Percentiles rank a stretch among this genome's conserved stretches.
phyloP scores from a whole-genome alignment of 2,329 filamentous ascomycete genomes.

The Sporothrix euskadiensis region DNA sequence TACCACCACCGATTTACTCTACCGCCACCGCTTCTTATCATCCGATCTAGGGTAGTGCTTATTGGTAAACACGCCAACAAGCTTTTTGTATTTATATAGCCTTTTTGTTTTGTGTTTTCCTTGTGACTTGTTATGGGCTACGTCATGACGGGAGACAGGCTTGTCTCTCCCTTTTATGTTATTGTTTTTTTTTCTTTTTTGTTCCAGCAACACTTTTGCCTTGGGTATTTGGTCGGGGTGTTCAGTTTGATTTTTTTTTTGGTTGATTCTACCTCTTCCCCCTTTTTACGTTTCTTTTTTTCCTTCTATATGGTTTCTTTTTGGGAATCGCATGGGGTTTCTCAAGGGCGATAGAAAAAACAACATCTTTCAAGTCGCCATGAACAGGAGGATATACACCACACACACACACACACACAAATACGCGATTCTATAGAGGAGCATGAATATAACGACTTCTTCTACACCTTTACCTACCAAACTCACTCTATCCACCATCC shows the following conservation, averaged over 20 bases:
- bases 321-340: not conserved
- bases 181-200: not conserved
- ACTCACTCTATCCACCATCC: not conserved
- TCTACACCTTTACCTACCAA: not conserved
- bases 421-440: not conserved
- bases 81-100: constrained; percentile 17
- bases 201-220: not conserved
- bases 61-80: not conserved
- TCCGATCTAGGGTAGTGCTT: not conserved
- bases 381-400: constrained; percentile 12
- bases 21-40: too few species aligned
- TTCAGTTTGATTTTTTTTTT: not conserved
- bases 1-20: not conserved
- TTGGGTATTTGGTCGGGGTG: constrained; percentile 1
- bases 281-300: not conserved
- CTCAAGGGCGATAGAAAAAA: constrained; percentile 22
- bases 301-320: not conserved
- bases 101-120: not conserved
- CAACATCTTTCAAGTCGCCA: constrained; percentile 13
- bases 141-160: constrained; percentile 2
- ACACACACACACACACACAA: not conserved
- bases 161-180: constrained; percentile 2
- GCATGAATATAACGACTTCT: not conserved
- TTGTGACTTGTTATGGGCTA: not conserved
- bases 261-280: not conserved